Evolutionary conservation across 805 yeast genomes (phyloP).

Genomic region (Wickerhamiella lipophila): DNA sequence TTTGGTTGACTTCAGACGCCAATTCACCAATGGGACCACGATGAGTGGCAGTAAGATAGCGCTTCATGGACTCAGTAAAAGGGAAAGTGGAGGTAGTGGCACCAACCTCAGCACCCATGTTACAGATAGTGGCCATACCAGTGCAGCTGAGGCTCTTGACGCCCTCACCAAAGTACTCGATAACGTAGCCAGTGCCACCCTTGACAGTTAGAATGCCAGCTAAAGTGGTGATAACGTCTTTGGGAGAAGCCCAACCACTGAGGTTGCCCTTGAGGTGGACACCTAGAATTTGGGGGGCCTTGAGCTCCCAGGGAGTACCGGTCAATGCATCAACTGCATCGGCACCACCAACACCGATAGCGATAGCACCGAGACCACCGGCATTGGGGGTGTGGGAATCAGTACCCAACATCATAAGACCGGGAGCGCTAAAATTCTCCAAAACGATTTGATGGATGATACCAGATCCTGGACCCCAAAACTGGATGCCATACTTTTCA

Average conservation of each 20-base stretch:
- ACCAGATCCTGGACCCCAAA: conserved; percentile 99
- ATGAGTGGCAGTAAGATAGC: conserved; percentile 72
- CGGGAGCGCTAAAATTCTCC: conserved; percentile 95
- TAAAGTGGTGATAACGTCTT: conserved; percentile 84
- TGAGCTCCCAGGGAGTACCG: conserved; percentile 96
- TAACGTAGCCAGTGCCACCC: conserved; percentile 96
- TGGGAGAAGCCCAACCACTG: conserved; percentile 93
- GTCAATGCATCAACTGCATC: conserved; percentile 98
- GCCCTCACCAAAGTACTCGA: conserved; percentile 96
- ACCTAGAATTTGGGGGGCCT: conserved; percentile 92
- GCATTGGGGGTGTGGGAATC: conserved; percentile 99
- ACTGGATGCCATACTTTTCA: conserved; percentile 88
- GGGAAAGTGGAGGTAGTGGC: conserved; percentile 98
- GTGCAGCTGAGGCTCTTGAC: conserved; percentile 81
- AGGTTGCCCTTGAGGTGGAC: conserved; percentile 82
- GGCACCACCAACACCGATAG: conserved; percentile 99
- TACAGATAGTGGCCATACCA: conserved; percentile 99
- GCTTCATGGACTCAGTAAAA: conserved; percentile 64
- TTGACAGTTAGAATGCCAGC: conserved; percentile 91
- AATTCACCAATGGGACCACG: conserved; percentile 73
- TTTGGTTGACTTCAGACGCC: conserved; percentile 48
- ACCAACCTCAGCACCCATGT: conserved; percentile 99
- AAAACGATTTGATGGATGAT: conserved; percentile 95
- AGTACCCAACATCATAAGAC: conserved; percentile 93
- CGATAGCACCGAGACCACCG: conserved; percentile 96